phyloP scores from a whole-genome alignment of 257 asterid species.

The Solanum tarijense region DNA sequence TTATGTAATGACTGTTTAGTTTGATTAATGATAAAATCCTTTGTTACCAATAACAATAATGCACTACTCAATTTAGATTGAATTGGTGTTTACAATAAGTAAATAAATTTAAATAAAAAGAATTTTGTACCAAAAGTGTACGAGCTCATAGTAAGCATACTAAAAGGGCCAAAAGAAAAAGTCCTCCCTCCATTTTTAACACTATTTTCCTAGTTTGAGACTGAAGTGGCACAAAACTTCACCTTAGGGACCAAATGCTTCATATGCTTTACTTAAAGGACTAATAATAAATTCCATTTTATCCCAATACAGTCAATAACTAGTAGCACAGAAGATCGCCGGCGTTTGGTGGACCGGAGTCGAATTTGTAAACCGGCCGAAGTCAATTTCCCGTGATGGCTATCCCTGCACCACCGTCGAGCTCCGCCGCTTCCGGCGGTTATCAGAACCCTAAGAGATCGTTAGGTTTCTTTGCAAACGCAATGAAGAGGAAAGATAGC shows the following conservation, averaged over 20 bases:
- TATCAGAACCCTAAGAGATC: slow-evolving; percentile 20
- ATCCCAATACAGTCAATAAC: neutral
- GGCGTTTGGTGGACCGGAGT: neutral
- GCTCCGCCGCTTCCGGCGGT: slow-evolving; percentile 14
- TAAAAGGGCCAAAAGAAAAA: neutral
- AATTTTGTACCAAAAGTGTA: neutral
- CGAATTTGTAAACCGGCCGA: neutral
- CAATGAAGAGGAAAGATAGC: slow-evolving; percentile 39
- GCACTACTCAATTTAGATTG: neutral
- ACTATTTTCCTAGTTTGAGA: neutral
- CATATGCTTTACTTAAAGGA: neutral
- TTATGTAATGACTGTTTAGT: too few species aligned
- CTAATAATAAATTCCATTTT: neutral
- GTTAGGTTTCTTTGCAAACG: slow-evolving; percentile 40
- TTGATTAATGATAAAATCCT: too few species aligned
- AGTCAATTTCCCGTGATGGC: slow-evolving; percentile 10
- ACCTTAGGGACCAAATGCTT: neutral
- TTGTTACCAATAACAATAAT: too few species aligned
- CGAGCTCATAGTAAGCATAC: neutral
- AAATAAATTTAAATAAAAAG: neutral
- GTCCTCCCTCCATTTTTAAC: neutral
- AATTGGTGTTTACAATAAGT: neutral
- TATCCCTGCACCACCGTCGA: slow-evolving; percentile 27
- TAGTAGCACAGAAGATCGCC: neutral
- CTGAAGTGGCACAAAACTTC: neutral